phyloP scores from a whole-genome alignment of 2,329 filamentous ascomycete species.

The Fusarium sp. region DNA sequence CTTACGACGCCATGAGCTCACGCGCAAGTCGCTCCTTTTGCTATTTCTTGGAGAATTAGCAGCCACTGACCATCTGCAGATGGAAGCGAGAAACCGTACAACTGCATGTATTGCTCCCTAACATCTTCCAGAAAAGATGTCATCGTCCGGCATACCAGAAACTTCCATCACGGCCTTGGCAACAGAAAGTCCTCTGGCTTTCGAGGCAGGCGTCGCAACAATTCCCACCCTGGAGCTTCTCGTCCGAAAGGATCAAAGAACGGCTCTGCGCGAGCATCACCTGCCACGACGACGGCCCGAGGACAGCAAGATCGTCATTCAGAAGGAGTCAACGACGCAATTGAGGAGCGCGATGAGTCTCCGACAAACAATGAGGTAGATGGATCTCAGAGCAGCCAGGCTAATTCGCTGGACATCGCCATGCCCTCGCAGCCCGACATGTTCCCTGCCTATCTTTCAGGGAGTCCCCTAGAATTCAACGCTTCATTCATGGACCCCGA shows the following conservation, averaged over 20 bases:
- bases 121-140: constrained; percentile 3
- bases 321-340: background rate
- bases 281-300: background rate
- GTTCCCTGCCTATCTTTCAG: background rate
- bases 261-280: background rate
- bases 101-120: background rate
- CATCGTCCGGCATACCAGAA: constrained; percentile 1
- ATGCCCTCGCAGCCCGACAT: background rate
- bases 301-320: background rate
- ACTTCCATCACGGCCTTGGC: background rate
- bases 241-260: background rate
- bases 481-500: background rate
- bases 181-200: background rate
- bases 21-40: background rate
- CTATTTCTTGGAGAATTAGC: background rate
- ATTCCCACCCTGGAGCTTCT: background rate
- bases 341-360: background rate
- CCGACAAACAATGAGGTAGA: background rate
- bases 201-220: background rate
- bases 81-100: background rate
- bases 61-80: background rate
- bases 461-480: background rate
- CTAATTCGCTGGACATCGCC: background rate
- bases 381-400: background rate
- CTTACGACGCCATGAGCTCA: background rate